These are phyloP conservation scores for Mycosphaerella sp. DNA, from an alignment of 2,329 filamentous ascomycete genomes.

Conservation along the genomic window DNA sequence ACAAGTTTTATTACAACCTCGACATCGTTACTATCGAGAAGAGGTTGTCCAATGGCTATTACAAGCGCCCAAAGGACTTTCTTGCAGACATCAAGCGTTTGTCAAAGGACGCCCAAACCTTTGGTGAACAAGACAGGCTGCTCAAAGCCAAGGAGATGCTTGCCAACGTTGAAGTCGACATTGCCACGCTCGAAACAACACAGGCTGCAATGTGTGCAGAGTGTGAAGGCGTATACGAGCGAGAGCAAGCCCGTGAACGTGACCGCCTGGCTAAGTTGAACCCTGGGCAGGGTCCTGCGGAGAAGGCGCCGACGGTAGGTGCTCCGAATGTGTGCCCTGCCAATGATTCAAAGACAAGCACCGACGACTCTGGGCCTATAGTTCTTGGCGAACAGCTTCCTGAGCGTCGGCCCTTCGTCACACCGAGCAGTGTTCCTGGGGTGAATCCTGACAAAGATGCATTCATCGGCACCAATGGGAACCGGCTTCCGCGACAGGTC, in stretches of 20 bases:
- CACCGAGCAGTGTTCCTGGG: conserved; percentile 49
- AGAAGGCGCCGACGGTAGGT: conserved; percentile 38
- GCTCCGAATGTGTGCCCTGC: conserved; percentile 38
- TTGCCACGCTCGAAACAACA: conserved; percentile 64
- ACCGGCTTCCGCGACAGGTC: conserved; percentile 31
- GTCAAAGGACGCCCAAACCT: conserved; percentile 74
- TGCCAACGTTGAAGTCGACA: conserved; percentile 90
- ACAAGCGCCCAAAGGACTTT: conserved; percentile 85
- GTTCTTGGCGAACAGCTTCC: conserved; percentile 60
- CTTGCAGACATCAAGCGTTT: conserved; percentile 78
- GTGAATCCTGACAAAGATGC: conserved; percentile 57
- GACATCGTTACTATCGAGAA: conserved; percentile 92
- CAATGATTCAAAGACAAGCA: conserved; percentile 39
- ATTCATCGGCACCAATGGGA: conserved; percentile 39
- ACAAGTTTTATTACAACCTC: conserved; percentile 91
- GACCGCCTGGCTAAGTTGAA: conserved; percentile 43
- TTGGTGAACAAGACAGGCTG: conserved; percentile 74
- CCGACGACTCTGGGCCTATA: conserved; percentile 43
- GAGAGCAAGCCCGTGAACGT: conserved; percentile 61
- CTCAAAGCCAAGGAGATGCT: conserved; percentile 87
- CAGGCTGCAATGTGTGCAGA: conserved; percentile 60
- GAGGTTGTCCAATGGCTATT: conserved; percentile 93
- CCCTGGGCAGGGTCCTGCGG: conserved; percentile 59
- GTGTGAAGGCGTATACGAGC: conserved; percentile 74
- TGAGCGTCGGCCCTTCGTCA: conserved; percentile 42